Percentiles rank a stretch among this genome's conserved stretches.
These are phyloP conservation scores for Phialemonium atrogriseum DNA, from an alignment of 2,329 filamentous ascomycete species.

Conservation along the genomic window DNA sequence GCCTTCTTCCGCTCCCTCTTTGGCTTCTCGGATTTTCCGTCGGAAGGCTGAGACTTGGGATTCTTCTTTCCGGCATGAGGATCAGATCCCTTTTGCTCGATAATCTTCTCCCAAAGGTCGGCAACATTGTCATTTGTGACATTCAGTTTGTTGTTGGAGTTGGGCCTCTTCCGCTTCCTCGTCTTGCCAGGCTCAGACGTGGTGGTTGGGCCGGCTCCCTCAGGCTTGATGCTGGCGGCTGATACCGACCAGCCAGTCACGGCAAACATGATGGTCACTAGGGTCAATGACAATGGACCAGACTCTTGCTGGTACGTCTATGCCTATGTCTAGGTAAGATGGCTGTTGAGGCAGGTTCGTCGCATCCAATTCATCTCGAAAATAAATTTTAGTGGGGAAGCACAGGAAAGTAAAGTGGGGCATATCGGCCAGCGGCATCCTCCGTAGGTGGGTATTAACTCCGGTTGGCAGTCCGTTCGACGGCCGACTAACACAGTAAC, in stretches of 20 bases:
- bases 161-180: slow-evolving; percentile 50
- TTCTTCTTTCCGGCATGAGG: slow-evolving; percentile 17
- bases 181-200: slow-evolving; percentile 33
- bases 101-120: slow-evolving; percentile 70
- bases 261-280: slow-evolving; percentile 76
- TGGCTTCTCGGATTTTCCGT: slow-evolving; percentile 13
- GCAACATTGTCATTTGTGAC: slow-evolving; percentile 66
- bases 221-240: slow-evolving; percentile 60
- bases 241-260: slow-evolving; percentile 89
- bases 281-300: too few relatives aligned
- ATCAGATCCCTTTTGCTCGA: slow-evolving; percentile 53
- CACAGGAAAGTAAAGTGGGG: too few relatives aligned
- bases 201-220: slow-evolving; percentile 32
- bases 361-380: too few relatives aligned
- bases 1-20: slow-evolving; percentile 7
- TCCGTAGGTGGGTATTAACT: too few relatives aligned
- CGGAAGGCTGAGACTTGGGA: slow-evolving; percentile 21
- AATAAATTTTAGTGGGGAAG: too few relatives aligned
- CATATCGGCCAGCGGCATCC: too few relatives aligned
- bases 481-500: too few relatives aligned
- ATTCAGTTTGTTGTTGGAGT: slow-evolving; percentile 22
- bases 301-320: too few relatives aligned
- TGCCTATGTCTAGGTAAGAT: too few relatives aligned
- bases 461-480: too few relatives aligned
- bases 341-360: too few relatives aligned